phyloP scores from a whole-genome alignment of 202 grass and related monocot genomes.

The Zizania palustris region DNA sequence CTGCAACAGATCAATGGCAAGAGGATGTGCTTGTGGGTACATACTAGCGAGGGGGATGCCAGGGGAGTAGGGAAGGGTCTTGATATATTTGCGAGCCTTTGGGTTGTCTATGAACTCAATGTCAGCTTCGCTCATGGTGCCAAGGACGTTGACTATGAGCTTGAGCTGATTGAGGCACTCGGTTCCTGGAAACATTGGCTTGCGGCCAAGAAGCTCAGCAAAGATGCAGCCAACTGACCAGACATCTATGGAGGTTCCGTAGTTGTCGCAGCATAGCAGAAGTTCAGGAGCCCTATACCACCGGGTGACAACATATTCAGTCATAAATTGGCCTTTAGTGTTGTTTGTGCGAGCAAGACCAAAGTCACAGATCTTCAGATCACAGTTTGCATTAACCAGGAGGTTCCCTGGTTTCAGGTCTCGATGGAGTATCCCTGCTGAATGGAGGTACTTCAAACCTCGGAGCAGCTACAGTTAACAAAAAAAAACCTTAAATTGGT shows the following conservation, averaged over 20 bases:
- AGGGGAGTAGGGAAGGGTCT: conserved; percentile 60
- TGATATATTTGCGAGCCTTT: conserved; percentile 63
- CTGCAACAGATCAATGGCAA: conserved; percentile 74
- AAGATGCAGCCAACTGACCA: conserved; percentile 91
- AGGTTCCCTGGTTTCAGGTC: conserved; percentile 91
- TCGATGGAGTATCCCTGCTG: conserved; percentile 87
- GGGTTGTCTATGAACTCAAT: conserved; percentile 65
- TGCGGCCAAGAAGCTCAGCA: conserved; percentile 80
- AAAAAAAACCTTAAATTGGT: conserved; percentile 14
- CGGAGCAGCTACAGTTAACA: conserved; percentile 67
- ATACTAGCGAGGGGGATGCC: conserved; percentile 57
- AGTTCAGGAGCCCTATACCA: conserved; percentile 88
- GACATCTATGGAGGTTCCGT: conserved; percentile 83
- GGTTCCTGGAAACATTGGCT: conserved; percentile 68
- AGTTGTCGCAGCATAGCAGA: conserved; percentile 79
- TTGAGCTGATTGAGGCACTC: conserved; percentile 74
- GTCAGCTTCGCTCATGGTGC: conserved; percentile 54
- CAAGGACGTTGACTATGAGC: conserved; percentile 69
- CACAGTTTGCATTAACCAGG: conserved; percentile 90
- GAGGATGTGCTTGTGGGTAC: conserved; percentile 59
- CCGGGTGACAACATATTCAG: conserved; percentile 77
- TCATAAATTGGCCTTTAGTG: conserved; percentile 76
- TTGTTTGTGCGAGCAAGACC: conserved; percentile 83
- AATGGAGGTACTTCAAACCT: conserved; percentile 93
- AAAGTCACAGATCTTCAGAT: conserved; percentile 91